Conservation (phyloP, 2,329 filamentous ascomycete genomes). For the Colletotrichum siamense region DNA sequence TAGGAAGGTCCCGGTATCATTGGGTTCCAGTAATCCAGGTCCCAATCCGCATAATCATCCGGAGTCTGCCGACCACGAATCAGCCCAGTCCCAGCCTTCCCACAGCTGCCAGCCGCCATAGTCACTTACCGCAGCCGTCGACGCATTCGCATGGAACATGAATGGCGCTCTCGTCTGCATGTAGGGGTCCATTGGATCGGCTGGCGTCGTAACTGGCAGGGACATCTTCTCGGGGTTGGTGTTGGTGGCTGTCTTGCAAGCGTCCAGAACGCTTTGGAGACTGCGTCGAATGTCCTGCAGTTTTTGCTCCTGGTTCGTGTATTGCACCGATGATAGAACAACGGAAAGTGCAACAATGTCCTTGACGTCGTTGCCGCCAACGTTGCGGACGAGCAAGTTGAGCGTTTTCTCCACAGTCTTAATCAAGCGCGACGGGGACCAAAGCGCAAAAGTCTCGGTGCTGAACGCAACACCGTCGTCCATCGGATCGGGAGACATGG, state of each 20-base stretch:
- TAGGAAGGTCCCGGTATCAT: slow-evolving; percentile 4
- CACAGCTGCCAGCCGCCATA: slow-evolving; percentile 43
- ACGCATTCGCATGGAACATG: slow-evolving; percentile 34
- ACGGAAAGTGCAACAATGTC: slow-evolving; percentile 55
- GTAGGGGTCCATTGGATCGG: slow-evolving; percentile 23
- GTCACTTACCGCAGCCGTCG: slow-evolving; percentile 30
- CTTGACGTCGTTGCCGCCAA: slow-evolving; percentile 55
- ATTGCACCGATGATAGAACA: slow-evolving; percentile 51
- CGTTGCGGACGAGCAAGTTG: slow-evolving; percentile 48
- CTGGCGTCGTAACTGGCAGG: slow-evolving; percentile 5
- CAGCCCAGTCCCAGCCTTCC: slow-evolving; percentile 42
- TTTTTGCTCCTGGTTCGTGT: slow-evolving; percentile 42
- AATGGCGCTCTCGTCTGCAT: slow-evolving; percentile 24
- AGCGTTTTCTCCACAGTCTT: slow-evolving; percentile 52
- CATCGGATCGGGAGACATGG: slow-evolving; percentile 38
- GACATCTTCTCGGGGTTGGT: slow-evolving; percentile 43
- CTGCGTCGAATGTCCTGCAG: slow-evolving; percentile 46
- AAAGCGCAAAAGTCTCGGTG: slow-evolving; percentile 42
- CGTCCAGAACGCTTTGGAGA: slow-evolving; percentile 48
- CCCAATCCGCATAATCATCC: slow-evolving; percentile 23
- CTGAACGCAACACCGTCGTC: slow-evolving; percentile 39
- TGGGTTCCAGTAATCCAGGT: slow-evolving; percentile 19
- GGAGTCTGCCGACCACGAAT: slow-evolving; percentile 22
- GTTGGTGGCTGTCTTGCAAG: slow-evolving; percentile 49
- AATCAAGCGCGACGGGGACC: slow-evolving; percentile 46